A percentile compares a stretch with the other conserved stretches of the same genome.
Evolutionary conservation across 805 yeast genomes (phyloP).

Genomic region (Ascoidea rubescens): DNA sequence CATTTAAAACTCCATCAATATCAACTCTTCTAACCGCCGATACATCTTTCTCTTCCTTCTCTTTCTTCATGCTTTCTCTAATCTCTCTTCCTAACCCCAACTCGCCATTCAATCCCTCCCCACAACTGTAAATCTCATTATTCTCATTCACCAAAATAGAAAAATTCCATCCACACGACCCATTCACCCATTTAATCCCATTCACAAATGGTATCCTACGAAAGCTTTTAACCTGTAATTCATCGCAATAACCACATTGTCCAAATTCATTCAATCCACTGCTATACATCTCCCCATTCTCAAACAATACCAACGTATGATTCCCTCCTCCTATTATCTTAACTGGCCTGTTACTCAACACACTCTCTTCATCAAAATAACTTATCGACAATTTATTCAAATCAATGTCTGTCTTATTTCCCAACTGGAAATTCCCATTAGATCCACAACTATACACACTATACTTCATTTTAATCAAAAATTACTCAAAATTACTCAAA

Average conservation of each 20-base stretch:
- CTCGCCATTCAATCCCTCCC: conserved; percentile 63
- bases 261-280: conserved; percentile 47
- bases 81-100: conserved; percentile 36
- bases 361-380: conserved; percentile 3
- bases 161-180: conserved; percentile 75
- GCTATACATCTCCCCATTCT: conserved; percentile 37
- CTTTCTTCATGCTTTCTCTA: background rate
- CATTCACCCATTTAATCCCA: conserved; percentile 24
- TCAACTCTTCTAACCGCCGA: conserved; percentile 1
- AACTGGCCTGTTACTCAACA: conserved; percentile 16
- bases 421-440: conserved; percentile 69
- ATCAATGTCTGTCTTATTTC: conserved; percentile 43
- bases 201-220: conserved; percentile 11
- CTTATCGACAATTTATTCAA: conserved; percentile 17
- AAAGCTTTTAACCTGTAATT: conserved; percentile 10
- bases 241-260: conserved; percentile 32
- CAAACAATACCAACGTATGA: conserved; percentile 52
- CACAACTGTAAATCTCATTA: conserved; percentile 36
- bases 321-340: conserved; percentile 73
- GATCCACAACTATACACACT: conserved; percentile 58
- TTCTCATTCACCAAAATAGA: conserved; percentile 32
- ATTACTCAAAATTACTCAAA: no score
- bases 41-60: background rate
- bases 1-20: conserved; percentile 4
- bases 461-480: conserved; percentile 8